Base-by-base conservation (phyloP, 1,139 yeast species). In the Nadsonia starkeyi-henricii region DNA sequence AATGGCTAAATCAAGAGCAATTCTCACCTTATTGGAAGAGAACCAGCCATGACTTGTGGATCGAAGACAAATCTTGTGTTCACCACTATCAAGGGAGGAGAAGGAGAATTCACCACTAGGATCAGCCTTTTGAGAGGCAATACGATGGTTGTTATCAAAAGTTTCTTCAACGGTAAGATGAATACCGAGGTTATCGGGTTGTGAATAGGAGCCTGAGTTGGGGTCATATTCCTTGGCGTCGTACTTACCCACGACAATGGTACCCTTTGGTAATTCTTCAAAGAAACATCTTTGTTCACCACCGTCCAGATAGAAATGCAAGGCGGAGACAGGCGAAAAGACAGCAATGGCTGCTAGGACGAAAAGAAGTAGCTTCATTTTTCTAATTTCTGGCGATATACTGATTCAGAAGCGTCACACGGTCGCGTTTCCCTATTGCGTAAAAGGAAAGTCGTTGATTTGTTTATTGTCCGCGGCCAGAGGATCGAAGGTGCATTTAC, bases 1-100 rank as follows among this genome's bases (percentile, higher is more conserved):
- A 42, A 79, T 67, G 26, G 70, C 72, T 53, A 77, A 63, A 56
- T 71, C 75, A 47, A 71, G 61, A 55, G 60, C 74, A 53, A 77
- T 65, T 62, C 70, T 74, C 51, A 66, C 78, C 59, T 64, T 75
- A 54, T 61, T 70, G 62, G 62, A 67, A 50, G 68, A 70, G 63
- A 71, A 72, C 85, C 78, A 78, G 52, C 78, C 79, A 54, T 74
- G 74, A 39, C 77, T 71, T 54, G 77, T 73, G 3, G 86, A 82
- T 51, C 79, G 78, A 57, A 81, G 70, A 64, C 93, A 83, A 46
- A 83, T 73, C 57, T 76, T 69, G 66, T 83, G 91, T 59, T 80
- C 85, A 44, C 93, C 93, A 37, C 79, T 70, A 46, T 78, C 86
- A 46, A 78, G 68, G 1, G 89, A 81, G 30, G 79, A 75, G 64